Evolutionary conservation across 2,329 filamentous ascomycete genomes (phyloP), one percentile per base, ranked within the genome.

Genomic region (Acarospora socialis): DNA sequence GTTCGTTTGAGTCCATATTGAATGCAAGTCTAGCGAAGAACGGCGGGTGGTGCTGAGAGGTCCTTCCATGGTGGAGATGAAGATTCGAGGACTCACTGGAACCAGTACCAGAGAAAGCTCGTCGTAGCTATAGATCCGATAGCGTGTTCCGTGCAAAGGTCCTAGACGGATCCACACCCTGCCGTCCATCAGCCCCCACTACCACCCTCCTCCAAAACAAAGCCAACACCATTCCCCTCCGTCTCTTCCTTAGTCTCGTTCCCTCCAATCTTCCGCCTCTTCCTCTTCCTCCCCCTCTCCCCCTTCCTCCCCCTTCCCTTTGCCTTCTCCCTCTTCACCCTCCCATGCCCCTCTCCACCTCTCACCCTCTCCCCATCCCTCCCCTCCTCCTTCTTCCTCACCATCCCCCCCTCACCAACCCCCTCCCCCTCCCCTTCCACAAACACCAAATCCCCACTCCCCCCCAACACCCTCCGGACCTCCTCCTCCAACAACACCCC

Each of bases 401-500:
- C 51, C 15, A 66, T 40, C 8, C 52, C 61, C 4, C 47, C 46
- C 44, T 66, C 55, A 3, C 64, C 64, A n/a, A n/a, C n/a, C n/a
- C n/a, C n/a, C n/a, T n/a, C 40, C 6, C 45, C 50, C 36, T 59
- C 54, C 6, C 55, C 57, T 43, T 74, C 68, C 3, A 70, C 56
- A 33, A 76, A 61, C 1, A 63, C 65, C 42, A 74, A 48, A 48
- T 76, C 66, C 0, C 71, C 72, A 2, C 63, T 73, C 30, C 66
- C 55, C 2, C 68, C 70, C 12, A 77, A 46, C 3, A 56, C 45
- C 24, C 66, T 60, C 23, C 52, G 56, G 0, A 61, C 60, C 14
- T 64, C 56, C 47, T 77, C 72, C 50, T 77, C 73, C 16, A 76
- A 46, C 20, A 77, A 43, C 9, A 77, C 65, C 0, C 71, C 70